phyloP scores from a whole-genome alignment of 805 yeast genomes.

The Metschnikowia similis region DNA sequence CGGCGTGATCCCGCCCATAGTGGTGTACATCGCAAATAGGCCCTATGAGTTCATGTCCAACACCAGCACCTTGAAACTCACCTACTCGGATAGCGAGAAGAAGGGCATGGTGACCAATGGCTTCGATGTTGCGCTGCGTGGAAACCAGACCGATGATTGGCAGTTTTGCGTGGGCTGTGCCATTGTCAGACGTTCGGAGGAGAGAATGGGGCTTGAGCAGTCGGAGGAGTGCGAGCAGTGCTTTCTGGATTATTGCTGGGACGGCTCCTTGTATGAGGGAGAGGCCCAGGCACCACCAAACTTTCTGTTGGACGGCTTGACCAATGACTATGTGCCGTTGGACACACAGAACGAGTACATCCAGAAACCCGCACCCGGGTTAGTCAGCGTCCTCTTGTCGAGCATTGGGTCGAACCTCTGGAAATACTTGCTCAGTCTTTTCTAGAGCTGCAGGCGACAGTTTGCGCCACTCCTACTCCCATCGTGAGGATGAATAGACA shows the following conservation, averaged over 20 bases:
- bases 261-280: slow-evolving; percentile 17
- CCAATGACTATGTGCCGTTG: slow-evolving; percentile 20
- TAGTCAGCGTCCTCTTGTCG: background rate
- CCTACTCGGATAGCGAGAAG: slow-evolving; percentile 56
- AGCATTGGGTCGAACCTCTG: background rate
- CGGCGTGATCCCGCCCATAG: slow-evolving; percentile 57
- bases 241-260: slow-evolving; percentile 25
- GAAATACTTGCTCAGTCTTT: background rate
- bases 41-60: slow-evolving; percentile 64
- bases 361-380: background rate
- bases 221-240: slow-evolving; percentile 24
- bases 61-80: slow-evolving; percentile 66
- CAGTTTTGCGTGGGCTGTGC: slow-evolving; percentile 28
- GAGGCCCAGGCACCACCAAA: slow-evolving; percentile 22
- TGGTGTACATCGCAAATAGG: slow-evolving; percentile 73
- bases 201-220: slow-evolving; percentile 20
- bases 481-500: background rate
- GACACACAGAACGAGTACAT: slow-evolving; percentile 12
- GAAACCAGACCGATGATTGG: slow-evolving; percentile 16
- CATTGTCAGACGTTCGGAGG: slow-evolving; percentile 24
- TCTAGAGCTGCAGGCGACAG: background rate
- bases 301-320: slow-evolving; percentile 27
- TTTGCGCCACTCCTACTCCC: background rate
- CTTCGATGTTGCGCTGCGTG: slow-evolving; percentile 54
- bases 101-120: slow-evolving; percentile 66